Conservation (phyloP, 2,329 filamentous ascomycete species). For the Claviceps fusiformis region DNA sequence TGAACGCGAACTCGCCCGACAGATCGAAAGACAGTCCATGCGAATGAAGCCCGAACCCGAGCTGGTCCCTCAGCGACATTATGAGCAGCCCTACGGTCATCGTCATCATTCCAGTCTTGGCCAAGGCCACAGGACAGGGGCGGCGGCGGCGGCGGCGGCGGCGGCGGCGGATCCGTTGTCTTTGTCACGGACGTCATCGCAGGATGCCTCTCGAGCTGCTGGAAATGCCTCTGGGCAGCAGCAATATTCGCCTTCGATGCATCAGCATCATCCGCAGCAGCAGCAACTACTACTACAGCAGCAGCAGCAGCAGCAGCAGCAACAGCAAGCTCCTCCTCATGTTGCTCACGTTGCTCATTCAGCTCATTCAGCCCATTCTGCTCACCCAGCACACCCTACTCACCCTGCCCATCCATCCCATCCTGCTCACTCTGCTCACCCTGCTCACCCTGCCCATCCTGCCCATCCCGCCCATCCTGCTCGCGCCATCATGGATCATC, state of each 20-base stretch:
- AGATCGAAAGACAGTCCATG: constrained; percentile 17
- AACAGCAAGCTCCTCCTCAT: neutral
- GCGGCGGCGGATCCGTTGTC: constrained; percentile 26
- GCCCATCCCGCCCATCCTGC: constrained; percentile 16
- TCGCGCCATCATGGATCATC: constrained; percentile 27
- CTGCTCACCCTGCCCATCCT: neutral
- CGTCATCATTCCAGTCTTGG: constrained; percentile 26
- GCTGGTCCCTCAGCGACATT: constrained; percentile 24
- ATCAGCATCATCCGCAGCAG: constrained; percentile 17
- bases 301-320: neutral
- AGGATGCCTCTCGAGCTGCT: constrained; percentile 30
- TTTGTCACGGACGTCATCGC: constrained; percentile 23
- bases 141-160: too few relatives aligned
- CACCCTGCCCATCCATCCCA: neutral
- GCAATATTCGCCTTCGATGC: constrained; percentile 16
- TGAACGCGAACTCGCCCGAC: constrained; percentile 6
- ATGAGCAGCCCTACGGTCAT: constrained; percentile 28
- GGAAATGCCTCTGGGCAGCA: constrained; percentile 14
- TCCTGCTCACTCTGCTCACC: neutral
- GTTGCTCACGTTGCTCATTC: constrained; percentile 12
- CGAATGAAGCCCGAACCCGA: constrained; percentile 39
- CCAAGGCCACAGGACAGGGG: constrained; percentile 12
- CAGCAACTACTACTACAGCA: neutral
- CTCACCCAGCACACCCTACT: neutral
- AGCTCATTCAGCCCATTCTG: constrained; percentile 6